Base-by-base conservation (phyloP, 116 monocot species). In the Papilionanthe hybrid region DNA sequence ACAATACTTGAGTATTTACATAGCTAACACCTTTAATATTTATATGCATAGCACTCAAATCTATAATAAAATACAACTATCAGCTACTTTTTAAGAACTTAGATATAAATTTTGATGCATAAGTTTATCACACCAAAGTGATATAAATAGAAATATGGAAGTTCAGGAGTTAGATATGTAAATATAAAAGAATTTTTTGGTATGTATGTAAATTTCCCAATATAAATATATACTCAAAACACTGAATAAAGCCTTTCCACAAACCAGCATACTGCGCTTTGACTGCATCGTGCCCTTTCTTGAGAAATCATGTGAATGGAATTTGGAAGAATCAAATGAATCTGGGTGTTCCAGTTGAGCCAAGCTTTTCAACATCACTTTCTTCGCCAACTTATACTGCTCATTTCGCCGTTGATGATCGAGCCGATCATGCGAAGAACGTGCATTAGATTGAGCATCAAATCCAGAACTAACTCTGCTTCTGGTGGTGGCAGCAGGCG, bases 351-450 rank as follows among this genome's bases (percentile, higher is more conserved):
- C 87, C 68, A 91, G 63, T 20, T 89, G 85, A 60, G 89, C 65
- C 92, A 89, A 89, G 32, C 84, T 92, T 69, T 87, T 92, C 55
- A 89, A 57, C 87, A 85, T 48, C 17, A 78, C 75, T 49, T 69
- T 80, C 83, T 84, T 92, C 12, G 81, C 58, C 32, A 76, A 29
- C 22, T 85, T 83, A 72, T 85, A 65, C 67, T 78, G 53, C 20
- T 81, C 81, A 55, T 76, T 79, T 43, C 56, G 50, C 81, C 77
- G 81, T 32, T 78, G 78, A 60, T 47, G 68, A 72, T n/a, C 43
- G 56, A 19, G 78, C 2, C 42, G 44, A 20, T 78, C 79, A n/a
- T 82, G 41, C 42, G 47, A 30, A 72, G 25, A 50, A 63, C 78
- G 80, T 78, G 75, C 71, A 53, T 13, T 53, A 53, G 15, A 15